Evolutionary conservation across 306 rosid species (phyloP).

Genomic region (Ormosia emarginata): DNA sequence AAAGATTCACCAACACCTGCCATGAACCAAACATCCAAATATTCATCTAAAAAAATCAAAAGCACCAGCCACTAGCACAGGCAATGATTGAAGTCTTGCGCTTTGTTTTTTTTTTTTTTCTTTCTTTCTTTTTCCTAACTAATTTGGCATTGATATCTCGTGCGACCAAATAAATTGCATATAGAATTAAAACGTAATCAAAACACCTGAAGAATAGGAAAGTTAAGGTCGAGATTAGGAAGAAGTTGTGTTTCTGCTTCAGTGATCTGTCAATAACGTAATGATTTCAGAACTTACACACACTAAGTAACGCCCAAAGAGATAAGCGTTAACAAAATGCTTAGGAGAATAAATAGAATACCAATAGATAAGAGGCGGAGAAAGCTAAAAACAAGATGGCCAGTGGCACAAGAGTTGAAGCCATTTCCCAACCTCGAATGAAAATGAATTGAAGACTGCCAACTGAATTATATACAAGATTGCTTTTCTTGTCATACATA

Average conservation of each 20-base stretch:
- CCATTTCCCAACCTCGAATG: conserved; percentile 15
- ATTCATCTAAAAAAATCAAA: not conserved
- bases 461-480: too few species aligned
- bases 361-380: conserved; percentile 33
- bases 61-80: not conserved
- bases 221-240: conserved; percentile 41
- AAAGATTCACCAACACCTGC: not conserved
- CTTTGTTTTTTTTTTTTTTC: not conserved
- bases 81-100: not conserved
- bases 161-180: not conserved
- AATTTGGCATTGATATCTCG: not conserved
- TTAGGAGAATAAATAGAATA: not conserved
- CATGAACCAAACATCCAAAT: not conserved
- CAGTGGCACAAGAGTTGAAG: conserved; percentile 8
- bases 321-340: not conserved
- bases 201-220: conserved; percentile 77
- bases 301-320: not conserved
- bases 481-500: too few species aligned
- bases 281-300: not conserved
- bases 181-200: not conserved
- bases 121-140: not conserved
- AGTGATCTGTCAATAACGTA: conserved; percentile 39
- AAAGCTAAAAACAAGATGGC: conserved; percentile 24
- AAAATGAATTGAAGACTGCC: too few species aligned
- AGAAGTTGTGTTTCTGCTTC: conserved; percentile 41